These are phyloP conservation scores for Botryotinia convoluta DNA, from an alignment of 2,329 filamentous ascomycete genomes.

Conservation along the genomic window DNA sequence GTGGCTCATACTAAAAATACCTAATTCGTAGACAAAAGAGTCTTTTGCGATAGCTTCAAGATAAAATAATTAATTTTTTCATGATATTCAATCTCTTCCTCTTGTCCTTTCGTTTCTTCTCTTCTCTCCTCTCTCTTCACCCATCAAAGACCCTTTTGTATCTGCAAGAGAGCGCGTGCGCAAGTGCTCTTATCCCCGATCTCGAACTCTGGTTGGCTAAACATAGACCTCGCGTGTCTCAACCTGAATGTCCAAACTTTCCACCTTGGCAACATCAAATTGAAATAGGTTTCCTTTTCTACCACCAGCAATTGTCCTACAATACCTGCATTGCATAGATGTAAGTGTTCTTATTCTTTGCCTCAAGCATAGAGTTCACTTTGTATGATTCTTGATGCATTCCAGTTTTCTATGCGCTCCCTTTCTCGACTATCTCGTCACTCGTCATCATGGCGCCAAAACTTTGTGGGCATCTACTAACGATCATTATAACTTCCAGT, in stretches of 20 bases:
- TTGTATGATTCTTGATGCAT: conserved; percentile 2
- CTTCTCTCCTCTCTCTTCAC: neutral
- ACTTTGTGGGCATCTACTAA: conserved; percentile 28
- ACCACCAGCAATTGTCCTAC: conserved; percentile 26
- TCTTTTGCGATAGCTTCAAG: neutral
- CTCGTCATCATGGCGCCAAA: conserved; percentile 26
- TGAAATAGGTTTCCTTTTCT: conserved; percentile 23
- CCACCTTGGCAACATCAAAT: conserved; percentile 31
- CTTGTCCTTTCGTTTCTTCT: neutral
- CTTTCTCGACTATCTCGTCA: conserved; percentile 7
- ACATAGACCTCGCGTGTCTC: conserved; percentile 15
- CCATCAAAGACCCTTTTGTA: neutral
- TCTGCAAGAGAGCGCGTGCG: conserved; percentile 18
- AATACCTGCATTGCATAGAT: conserved; percentile 21
- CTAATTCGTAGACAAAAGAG: neutral
- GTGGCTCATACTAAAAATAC: neutral
- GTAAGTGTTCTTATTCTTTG: conserved; percentile 28
- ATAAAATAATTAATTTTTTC: neutral
- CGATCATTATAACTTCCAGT: conserved; percentile 26
- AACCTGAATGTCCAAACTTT: conserved; percentile 31
- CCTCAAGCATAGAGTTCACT: neutral
- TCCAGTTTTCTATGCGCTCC: conserved; percentile 12
- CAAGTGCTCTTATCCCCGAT: conserved; percentile 12
- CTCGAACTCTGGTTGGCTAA: conserved; percentile 12
- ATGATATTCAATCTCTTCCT: neutral